These are phyloP conservation scores for Wickerhamomyces silvicola DNA, from an alignment of 805 yeast species.

Conservation along the genomic window DNA sequence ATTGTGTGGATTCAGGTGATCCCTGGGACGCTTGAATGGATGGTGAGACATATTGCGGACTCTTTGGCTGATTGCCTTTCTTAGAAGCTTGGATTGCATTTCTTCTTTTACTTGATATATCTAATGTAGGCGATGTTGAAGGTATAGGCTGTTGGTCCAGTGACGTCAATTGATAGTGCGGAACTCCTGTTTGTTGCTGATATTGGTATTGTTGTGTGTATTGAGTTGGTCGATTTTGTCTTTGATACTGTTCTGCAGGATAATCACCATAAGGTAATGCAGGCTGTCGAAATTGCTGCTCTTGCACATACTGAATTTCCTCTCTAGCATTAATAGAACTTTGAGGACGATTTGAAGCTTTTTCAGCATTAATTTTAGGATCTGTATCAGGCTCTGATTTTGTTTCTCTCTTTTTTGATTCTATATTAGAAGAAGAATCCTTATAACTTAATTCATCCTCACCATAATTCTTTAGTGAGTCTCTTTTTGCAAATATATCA, in stretches of 20 bases:
- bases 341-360: slow-evolving; percentile 2
- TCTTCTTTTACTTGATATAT: slow-evolving; percentile 6
- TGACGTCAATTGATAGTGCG: slow-evolving; percentile 17
- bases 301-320: slow-evolving; percentile 2
- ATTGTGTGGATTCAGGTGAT: slow-evolving; percentile 9
- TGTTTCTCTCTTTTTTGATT: slow-evolving; percentile 15
- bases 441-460: slow-evolving; percentile 10
- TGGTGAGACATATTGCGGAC: slow-evolving; percentile 4
- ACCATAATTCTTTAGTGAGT: slow-evolving; percentile 19
- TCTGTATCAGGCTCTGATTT: slow-evolving; percentile 19
- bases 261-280: slow-evolving; percentile 6
- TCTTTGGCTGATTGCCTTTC: slow-evolving; percentile 5
- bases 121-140: slow-evolving; percentile 7
- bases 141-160: slow-evolving; percentile 10
- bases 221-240: slow-evolving; percentile 1
- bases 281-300: slow-evolving; percentile 9
- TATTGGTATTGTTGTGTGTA: slow-evolving; percentile 6
- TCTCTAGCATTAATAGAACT: slow-evolving; percentile 2
- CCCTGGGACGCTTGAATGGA: slow-evolving; percentile 11
- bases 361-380: slow-evolving; percentile 2
- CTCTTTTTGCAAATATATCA: slow-evolving; percentile 23
- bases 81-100: slow-evolving; percentile 5
- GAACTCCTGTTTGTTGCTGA: slow-evolving; percentile 7
- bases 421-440: slow-evolving; percentile 3
- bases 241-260: slow-evolving; percentile 2